Base-by-base conservation (phyloP, 805 yeast genomes). In the Wickerhamiella sorbophila region DNA sequence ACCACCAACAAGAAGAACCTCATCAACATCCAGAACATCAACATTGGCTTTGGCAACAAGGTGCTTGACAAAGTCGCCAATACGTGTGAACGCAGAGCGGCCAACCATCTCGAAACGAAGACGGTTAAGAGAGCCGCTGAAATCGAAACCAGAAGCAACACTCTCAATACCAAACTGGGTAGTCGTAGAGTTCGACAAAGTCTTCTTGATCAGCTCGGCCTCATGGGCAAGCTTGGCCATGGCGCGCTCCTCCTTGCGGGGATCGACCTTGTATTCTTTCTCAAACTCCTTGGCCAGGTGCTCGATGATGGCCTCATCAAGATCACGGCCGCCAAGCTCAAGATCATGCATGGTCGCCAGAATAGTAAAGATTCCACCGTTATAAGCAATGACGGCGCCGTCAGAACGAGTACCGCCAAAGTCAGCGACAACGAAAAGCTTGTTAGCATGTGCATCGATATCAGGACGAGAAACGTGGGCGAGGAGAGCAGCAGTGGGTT, bases 381-480 rank as follows among this genome's bases (percentile, higher is more conserved):
- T 78, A 41, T 79, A 82, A 33, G 96, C 77, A 54, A 91, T 68
- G 40, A 91, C 87, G 45, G 97, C 95, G 48, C 87, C 95, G 59
- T 91, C 97, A 33, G 94, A 79, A 65, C 97, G 75, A 53, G 86
- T 72, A 58, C 95, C 96, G 61, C 98, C 98, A 56, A 91, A 83
- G 64, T 91, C 98, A 42, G 94, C 93, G 52, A 91, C 95, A 39
- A 85, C 93, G 56, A 78, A 78, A 46, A 83, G 63, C 68, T 79
- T 79, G 64, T 85, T 94, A 10, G 50, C 46, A 18, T 79, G 78
- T 63, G 82, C 91, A 15, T 51, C 48, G 22, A 39, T 33, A 47
- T 71, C 61, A 42, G 65, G 62, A 48, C 71, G 74, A 43, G 68
- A 61, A 45, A 75, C 67, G 58, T 87, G 88, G 4, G 97, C 85